A percentile compares a stretch with the other conserved stretches of the same genome.
Evolutionary conservation across 2,329 filamentous ascomycete species (phyloP).

Genomic region (Aspergillus brunneoviolaceus): DNA sequence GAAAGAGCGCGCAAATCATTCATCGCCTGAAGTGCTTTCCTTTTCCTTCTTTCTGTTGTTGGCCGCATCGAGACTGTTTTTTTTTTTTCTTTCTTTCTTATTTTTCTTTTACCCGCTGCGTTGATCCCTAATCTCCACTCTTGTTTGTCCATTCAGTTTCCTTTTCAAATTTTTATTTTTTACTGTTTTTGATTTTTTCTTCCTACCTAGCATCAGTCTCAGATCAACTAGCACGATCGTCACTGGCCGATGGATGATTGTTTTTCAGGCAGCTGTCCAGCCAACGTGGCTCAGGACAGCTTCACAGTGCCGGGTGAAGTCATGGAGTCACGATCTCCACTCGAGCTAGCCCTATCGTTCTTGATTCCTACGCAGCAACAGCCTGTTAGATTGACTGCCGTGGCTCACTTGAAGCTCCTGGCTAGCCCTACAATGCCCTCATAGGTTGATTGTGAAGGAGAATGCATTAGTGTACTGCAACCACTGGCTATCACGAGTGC

Average conservation of each 20-base stretch:
- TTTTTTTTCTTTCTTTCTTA: constrained; percentile 7
- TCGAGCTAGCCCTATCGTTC: neutral
- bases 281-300: constrained; percentile 27
- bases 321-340: constrained; percentile 14
- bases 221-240: constrained; percentile 4
- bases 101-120: constrained; percentile 3
- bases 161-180: too few species aligned
- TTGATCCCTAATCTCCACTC: neutral
- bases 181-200: too few species aligned
- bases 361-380: neutral
- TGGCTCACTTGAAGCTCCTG: neutral
- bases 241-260: constrained; percentile 4
- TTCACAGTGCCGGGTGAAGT: constrained; percentile 9
- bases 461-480: neutral
- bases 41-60: neutral
- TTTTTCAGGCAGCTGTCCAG: constrained; percentile 15
- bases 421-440: neutral
- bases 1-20: constrained; percentile 4
- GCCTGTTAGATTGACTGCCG: constrained; percentile 1
- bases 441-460: neutral
- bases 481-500: neutral
- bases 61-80: constrained; percentile 2
- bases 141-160: neutral
- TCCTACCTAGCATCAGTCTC: neutral
- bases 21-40: neutral